A percentile compares a stretch with the other conserved stretches of the same genome.
Conservation (phyloP, 768 basidiomycete species). For the Termitomyces sp. region DNA sequence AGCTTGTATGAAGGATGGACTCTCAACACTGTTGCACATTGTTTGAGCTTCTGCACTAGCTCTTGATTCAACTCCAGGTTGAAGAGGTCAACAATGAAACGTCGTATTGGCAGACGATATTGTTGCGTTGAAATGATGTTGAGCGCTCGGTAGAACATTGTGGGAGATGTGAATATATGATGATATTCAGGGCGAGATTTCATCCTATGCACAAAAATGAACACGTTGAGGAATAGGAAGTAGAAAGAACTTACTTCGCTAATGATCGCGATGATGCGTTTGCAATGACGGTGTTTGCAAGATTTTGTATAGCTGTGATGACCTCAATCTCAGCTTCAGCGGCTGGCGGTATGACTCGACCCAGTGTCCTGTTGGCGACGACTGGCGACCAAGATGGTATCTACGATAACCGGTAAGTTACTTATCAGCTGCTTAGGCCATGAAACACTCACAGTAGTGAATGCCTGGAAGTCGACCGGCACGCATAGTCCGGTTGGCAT, state of each 20-base stretch:
- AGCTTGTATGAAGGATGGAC: conserved; percentile 41
- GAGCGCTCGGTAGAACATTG: conserved; percentile 80
- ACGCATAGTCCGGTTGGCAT: conserved; percentile 88
- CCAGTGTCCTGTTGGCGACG: conserved; percentile 32
- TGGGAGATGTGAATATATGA: conserved; percentile 69
- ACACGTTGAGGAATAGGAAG: conserved; percentile 1
- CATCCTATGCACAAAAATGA: conserved; percentile 44
- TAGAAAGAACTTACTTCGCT: conserved; percentile 53
- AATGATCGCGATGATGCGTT: conserved; percentile 91
- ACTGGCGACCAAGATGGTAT: conserved; percentile 63
- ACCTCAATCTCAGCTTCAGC: conserved; percentile 77
- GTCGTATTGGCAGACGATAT: conserved; percentile 87
- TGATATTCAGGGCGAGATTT: conserved; percentile 76
- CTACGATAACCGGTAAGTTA: conserved; percentile 39
- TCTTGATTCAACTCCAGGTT: conserved; percentile 71
- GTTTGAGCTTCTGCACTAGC: conserved; percentile 50
- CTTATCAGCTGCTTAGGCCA: background rate
- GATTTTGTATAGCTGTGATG: conserved; percentile 86
- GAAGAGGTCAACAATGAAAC: conserved; percentile 93
- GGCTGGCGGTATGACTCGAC: conserved; percentile 59
- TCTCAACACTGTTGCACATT: conserved; percentile 47
- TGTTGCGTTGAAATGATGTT: conserved; percentile 86
- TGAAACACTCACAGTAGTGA: conserved; percentile 62
- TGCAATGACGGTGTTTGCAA: conserved; percentile 94
- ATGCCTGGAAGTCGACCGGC: conserved; percentile 77